Percentiles rank a stretch among this genome's conserved stretches.
Evolutionary conservation across 2,329 filamentous ascomycete genomes (phyloP).

Genomic region (Fusarium secorum): DNA sequence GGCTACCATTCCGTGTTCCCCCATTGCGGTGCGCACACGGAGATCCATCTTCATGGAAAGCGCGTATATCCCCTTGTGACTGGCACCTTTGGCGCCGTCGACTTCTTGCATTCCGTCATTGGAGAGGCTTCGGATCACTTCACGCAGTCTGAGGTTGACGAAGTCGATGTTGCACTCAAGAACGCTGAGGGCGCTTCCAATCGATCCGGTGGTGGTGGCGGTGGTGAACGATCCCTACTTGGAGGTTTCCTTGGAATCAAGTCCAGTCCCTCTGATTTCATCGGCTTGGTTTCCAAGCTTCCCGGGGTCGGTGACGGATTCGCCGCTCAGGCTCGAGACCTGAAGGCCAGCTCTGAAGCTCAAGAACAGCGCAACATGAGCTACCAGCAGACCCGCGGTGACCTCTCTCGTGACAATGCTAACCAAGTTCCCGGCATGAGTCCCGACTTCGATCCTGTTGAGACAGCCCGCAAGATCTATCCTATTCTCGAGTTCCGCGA

Average conservation of each 20-base stretch:
- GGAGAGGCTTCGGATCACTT: constrained; percentile 85
- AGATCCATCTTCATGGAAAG: constrained; percentile 70
- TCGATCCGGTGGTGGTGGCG: constrained; percentile 43
- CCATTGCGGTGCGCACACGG: constrained; percentile 72
- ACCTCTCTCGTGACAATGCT: constrained; percentile 54
- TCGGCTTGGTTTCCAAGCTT: constrained; percentile 76
- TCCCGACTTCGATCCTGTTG: constrained; percentile 77
- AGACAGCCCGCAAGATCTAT: constrained; percentile 84
- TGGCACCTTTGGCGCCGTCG: constrained; percentile 78
- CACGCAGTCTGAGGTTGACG: constrained; percentile 83
- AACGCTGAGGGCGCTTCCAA: constrained; percentile 66
- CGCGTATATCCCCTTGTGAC: constrained; percentile 79
- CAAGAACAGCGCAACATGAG: constrained; percentile 66
- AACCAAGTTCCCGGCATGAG: constrained; percentile 78
- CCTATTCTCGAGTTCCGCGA: constrained; percentile 94
- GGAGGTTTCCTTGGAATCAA: constrained; percentile 54
- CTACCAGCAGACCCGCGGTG: constrained; percentile 44
- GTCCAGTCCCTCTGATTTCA: constrained; percentile 64
- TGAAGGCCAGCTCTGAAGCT: constrained; percentile 67
- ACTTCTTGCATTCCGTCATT: constrained; percentile 81
- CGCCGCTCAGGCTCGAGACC: constrained; percentile 69
- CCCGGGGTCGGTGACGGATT: constrained; percentile 74
- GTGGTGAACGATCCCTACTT: constrained; percentile 44
- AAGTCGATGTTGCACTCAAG: constrained; percentile 77
- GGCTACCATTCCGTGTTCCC: constrained; percentile 82